A percentile compares a stretch with the other conserved stretches of the same genome.
phyloP scores from a whole-genome alignment of 768 basidiomycete species.

The Hygrophorus pudorinus region DNA sequence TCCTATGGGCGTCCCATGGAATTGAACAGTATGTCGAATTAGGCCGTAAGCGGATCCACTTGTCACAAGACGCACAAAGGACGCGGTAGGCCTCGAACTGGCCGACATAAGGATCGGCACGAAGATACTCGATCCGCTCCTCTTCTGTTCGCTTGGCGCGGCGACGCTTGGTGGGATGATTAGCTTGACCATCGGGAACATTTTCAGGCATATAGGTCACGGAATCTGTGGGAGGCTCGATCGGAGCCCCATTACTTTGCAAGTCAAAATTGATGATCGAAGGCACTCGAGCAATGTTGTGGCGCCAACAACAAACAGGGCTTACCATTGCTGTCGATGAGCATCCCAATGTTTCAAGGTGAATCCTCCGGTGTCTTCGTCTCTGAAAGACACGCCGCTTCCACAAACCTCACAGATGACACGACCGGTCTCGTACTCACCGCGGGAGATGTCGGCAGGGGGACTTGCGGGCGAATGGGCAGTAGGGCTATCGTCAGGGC shows the following conservation, averaged over 20 bases:
- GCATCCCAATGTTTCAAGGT: constrained; percentile 63
- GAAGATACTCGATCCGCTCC: constrained; percentile 62
- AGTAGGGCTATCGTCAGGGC: neutral
- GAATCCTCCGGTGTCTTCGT: constrained; percentile 52
- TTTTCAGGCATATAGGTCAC: constrained; percentile 35
- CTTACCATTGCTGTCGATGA: constrained; percentile 50
- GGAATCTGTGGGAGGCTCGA: constrained; percentile 5
- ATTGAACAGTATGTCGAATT: constrained; percentile 86
- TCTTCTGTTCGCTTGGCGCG: constrained; percentile 72
- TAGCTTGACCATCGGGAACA: constrained; percentile 29
- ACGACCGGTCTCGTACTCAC: constrained; percentile 56
- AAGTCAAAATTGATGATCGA: neutral
- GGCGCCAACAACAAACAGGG: too few relatives aligned
- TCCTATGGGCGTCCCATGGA: constrained; percentile 80
- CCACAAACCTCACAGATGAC: constrained; percentile 61
- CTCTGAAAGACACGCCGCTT: constrained; percentile 53
- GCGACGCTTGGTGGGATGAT: constrained; percentile 51
- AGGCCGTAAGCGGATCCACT: constrained; percentile 78
- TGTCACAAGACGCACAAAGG: constrained; percentile 70
- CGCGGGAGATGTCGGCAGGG: constrained; percentile 13
- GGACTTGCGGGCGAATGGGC: constrained; percentile 6
- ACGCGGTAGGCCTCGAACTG: constrained; percentile 75
- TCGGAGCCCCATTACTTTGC: neutral
- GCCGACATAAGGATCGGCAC: constrained; percentile 68
- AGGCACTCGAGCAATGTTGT: neutral